Conservation (phyloP, 306 rosid species). For the Glycine latifolia region DNA sequence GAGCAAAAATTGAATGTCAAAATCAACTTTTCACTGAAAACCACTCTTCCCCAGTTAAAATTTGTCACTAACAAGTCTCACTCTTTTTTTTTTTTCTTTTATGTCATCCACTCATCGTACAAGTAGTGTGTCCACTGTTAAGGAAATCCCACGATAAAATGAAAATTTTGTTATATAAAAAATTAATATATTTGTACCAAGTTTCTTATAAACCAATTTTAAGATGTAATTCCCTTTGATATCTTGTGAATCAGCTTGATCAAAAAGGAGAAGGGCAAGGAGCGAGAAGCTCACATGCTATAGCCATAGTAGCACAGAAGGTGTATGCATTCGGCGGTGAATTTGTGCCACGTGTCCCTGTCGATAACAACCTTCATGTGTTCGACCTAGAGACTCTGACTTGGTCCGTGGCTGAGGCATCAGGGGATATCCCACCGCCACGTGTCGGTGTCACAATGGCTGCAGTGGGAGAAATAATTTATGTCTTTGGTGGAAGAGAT, state of each 20-base stretch:
- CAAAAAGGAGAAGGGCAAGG: constrained; percentile 77
- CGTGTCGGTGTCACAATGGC: constrained; percentile 89
- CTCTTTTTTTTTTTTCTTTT: background rate
- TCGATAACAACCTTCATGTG: constrained; percentile 76
- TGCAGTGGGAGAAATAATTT: constrained; percentile 65
- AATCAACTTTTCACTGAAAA: no score
- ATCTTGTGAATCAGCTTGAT: constrained; percentile 58
- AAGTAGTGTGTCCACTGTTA: background rate
- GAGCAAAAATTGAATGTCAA: no score
- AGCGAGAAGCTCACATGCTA: constrained; percentile 92
- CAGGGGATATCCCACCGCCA: constrained; percentile 75
- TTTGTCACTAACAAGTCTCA: background rate
- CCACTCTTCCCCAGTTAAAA: no score
- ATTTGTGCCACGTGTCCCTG: constrained; percentile 86
- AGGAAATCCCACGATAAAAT: background rate
- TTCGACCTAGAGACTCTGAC: constrained; percentile 63
- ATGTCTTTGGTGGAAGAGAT: constrained; percentile 90
- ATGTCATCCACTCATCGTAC: background rate
- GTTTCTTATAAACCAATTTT: background rate
- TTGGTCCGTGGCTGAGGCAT: constrained; percentile 67
- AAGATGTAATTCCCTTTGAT: background rate
- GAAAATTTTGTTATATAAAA: background rate
- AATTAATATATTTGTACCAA: background rate
- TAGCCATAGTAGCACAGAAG: constrained; percentile 72
- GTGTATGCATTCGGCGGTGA: constrained; percentile 90